Percentiles rank a stretch among this genome's conserved stretches.
Evolutionary conservation across 352 stramenopile species (phyloP).

Genomic region (Globisporangium okanoganense): DNA sequence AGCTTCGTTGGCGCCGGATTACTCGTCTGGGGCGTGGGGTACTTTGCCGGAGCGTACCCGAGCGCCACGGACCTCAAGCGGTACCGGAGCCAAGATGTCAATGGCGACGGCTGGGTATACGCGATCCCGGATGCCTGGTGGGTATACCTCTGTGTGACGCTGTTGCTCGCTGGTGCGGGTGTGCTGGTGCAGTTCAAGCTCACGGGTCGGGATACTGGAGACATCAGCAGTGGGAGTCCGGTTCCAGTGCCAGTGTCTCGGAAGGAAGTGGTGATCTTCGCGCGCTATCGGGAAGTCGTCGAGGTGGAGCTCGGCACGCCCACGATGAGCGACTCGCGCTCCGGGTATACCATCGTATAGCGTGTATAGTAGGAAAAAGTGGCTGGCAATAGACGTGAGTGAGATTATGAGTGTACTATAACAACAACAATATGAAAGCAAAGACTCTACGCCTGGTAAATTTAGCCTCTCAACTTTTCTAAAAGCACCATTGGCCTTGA

Average conservation of each 20-base stretch:
- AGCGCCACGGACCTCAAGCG: slow-evolving; percentile 30
- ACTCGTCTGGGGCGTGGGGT: slow-evolving; percentile 47
- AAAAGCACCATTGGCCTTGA: background rate
- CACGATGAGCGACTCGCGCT: background rate
- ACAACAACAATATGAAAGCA: background rate
- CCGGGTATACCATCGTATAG: background rate
- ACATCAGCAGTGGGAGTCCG: background rate
- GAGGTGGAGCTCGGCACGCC: slow-evolving; percentile 8
- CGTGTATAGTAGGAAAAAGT: background rate
- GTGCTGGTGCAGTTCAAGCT: slow-evolving; percentile 40
- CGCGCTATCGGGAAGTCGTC: background rate
- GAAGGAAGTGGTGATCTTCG: slow-evolving; percentile 8
- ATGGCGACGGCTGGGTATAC: slow-evolving; percentile 35
- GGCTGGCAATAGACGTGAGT: background rate
- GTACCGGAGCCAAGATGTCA: slow-evolving; percentile 23
- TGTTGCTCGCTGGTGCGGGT: slow-evolving; percentile 33
- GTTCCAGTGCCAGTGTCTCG: background rate
- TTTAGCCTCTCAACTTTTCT: background rate
- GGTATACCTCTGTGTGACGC: slow-evolving; percentile 39
- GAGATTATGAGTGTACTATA: background rate
- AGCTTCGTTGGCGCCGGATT: slow-evolving; percentile 43
- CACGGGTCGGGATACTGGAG: background rate
- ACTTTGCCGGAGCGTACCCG: slow-evolving; percentile 59
- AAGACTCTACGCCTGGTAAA: background rate
- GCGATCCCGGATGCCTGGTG: slow-evolving; percentile 49